A percentile compares a stretch with the other conserved stretches of the same genome.
Conservation (phyloP, 305 asterid species). For the Caryopteris hybrid region DNA sequence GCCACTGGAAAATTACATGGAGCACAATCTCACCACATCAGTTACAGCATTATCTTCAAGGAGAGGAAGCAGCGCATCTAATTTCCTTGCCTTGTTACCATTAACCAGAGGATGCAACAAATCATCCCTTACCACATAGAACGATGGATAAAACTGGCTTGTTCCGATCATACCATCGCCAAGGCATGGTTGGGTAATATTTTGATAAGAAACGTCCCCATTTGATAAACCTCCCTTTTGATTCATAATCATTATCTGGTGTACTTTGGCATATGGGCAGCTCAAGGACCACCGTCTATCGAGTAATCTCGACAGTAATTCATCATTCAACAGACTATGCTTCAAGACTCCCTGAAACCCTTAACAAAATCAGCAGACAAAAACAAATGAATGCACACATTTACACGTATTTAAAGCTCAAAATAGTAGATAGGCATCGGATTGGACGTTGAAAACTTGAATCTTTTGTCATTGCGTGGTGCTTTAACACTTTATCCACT, state of each 20-base stretch:
- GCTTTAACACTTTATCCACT: too few relatives aligned
- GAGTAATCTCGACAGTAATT: constrained; percentile 43
- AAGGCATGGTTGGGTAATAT: constrained; percentile 36
- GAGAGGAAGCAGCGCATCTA: constrained; percentile 87
- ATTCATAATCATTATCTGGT: constrained; percentile 47
- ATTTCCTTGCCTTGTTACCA: constrained; percentile 90
- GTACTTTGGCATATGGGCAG: constrained; percentile 60
- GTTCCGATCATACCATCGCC: constrained; percentile 34
- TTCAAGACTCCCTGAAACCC: constrained; percentile 34
- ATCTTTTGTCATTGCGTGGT: too few relatives aligned
- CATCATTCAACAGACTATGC: constrained; percentile 32
- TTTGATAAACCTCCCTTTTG: constrained; percentile 16
- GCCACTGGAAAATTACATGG: too few relatives aligned
- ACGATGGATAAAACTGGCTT: constrained; percentile 31
- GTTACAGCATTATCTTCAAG: constrained; percentile 65
- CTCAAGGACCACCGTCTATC: constrained; percentile 72
- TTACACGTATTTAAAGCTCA: neutral
- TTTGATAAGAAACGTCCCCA: constrained; percentile 33
- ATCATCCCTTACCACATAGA: constrained; percentile 87
- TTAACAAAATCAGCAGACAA: neutral
- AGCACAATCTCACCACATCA: constrained; percentile 60
- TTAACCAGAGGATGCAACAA: constrained; percentile 87
- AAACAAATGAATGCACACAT: neutral
- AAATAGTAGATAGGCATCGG: neutral
- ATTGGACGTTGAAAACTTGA: too few relatives aligned